These are phyloP conservation scores for Solanum dulcamara DNA, from an alignment of 257 asterid genomes.

Conservation along the genomic window DNA sequence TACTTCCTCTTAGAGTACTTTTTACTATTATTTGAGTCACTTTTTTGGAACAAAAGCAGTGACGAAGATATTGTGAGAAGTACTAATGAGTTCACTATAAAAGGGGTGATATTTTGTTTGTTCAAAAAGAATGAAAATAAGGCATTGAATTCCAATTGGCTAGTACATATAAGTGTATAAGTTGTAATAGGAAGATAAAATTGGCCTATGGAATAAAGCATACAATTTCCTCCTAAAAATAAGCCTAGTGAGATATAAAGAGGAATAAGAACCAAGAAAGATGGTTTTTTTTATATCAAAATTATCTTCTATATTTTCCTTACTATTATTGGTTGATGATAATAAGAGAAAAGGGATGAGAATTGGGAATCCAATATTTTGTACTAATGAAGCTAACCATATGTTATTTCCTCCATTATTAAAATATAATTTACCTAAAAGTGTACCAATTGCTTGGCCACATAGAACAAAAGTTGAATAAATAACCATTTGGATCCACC, in stretches of 20 bases:
- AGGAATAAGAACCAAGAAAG: background rate
- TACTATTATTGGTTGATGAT: background rate
- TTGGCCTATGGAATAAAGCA: constrained; percentile 36
- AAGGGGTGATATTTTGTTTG: constrained; percentile 22
- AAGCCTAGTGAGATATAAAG: constrained; percentile 26
- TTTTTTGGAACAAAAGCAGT: constrained; percentile 36
- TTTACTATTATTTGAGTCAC: background rate
- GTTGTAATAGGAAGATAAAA: constrained; percentile 39
- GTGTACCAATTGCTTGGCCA: constrained; percentile 42
- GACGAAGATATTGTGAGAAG: constrained; percentile 37
- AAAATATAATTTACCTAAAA: constrained; percentile 52
- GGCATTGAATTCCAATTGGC: constrained; percentile 46
- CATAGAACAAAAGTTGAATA: constrained; percentile 33
- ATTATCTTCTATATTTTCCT: background rate
- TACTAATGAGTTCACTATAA: constrained; percentile 31
- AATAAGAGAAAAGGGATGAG: constrained; percentile 49
- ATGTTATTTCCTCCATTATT: constrained; percentile 56
- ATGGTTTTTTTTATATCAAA: background rate
- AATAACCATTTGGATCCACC: constrained; percentile 45
- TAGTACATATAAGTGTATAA: constrained; percentile 26
- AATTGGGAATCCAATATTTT: constrained; percentile 47
- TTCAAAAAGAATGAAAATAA: constrained; percentile 35
- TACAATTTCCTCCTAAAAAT: constrained; percentile 11
- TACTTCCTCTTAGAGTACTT: constrained; percentile 3
- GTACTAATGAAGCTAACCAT: constrained; percentile 58